Conservation (phyloP, 2,329 filamentous ascomycete genomes). For the Zalaria obscura region DNA sequence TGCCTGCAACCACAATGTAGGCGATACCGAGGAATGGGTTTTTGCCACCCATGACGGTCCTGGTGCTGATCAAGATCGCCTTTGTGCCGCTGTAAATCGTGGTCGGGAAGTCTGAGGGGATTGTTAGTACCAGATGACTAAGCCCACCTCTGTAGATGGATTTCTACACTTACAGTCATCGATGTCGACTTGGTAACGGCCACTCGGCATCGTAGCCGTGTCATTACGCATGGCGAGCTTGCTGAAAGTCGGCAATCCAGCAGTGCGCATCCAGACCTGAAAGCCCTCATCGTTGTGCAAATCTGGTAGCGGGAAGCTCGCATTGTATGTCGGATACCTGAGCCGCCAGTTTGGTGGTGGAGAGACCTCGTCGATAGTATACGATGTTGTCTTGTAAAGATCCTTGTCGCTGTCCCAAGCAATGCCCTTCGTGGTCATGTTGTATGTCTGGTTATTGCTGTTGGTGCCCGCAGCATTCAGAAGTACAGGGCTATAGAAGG, state of each 20-base stretch:
- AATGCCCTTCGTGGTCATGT: constrained; percentile 65
- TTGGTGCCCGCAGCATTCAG: constrained; percentile 35
- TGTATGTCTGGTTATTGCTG: constrained; percentile 42
- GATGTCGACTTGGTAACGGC: constrained; percentile 65
- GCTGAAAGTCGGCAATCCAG: constrained; percentile 84
- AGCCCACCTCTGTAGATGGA: constrained; percentile 2
- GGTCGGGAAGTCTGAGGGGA: constrained; percentile 59
- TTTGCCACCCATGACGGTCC: constrained; percentile 84
- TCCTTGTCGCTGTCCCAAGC: constrained; percentile 76
- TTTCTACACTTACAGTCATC: constrained; percentile 52
- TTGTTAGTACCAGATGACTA: constrained; percentile 11
- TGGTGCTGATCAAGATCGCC: constrained; percentile 75
- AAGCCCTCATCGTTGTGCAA: constrained; percentile 68
- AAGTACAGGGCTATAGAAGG: constrained; percentile 52
- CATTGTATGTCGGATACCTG: constrained; percentile 59
- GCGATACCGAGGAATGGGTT: constrained; percentile 95
- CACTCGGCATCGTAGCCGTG: constrained; percentile 47
- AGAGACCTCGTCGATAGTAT: constrained; percentile 49
- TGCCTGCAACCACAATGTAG: constrained; percentile 83
- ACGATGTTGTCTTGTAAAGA: constrained; percentile 59
- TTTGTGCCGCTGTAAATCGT: constrained; percentile 72
- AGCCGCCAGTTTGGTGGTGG: constrained; percentile 78
- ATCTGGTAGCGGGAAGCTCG: constrained; percentile 51
- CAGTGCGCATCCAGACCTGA: constrained; percentile 98
- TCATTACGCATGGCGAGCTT: constrained; percentile 84